Percentiles rank a stretch among this genome's conserved stretches.
phyloP scores from a whole-genome alignment of 2,329 filamentous ascomycete species.

The Tolypocladium tropicale region DNA sequence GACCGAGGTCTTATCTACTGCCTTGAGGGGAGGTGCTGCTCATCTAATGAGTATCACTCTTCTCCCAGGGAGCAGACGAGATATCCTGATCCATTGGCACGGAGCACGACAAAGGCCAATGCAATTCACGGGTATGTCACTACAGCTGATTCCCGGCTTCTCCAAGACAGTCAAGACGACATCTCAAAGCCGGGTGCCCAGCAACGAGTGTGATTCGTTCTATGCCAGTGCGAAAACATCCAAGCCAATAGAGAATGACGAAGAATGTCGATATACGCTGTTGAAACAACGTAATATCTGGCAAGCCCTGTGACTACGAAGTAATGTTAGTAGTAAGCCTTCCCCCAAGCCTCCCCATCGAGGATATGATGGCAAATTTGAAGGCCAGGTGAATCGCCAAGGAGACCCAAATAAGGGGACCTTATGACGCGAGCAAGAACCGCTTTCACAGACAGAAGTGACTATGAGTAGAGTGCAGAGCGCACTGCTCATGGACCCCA shows the following conservation, averaged over 20 bases:
- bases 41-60: too few species aligned
- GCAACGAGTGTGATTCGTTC: conserved; percentile 39
- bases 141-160: conserved; percentile 49
- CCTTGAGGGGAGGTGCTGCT: too few species aligned
- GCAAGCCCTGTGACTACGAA: conserved; percentile 14
- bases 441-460: background rate
- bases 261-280: conserved; percentile 37
- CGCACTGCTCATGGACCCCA: too few species aligned
- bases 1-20: too few species aligned
- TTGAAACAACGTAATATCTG: conserved; percentile 22
- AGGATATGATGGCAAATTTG: background rate
- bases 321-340: background rate
- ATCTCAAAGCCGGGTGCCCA: conserved; percentile 46
- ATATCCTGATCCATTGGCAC: too few species aligned
- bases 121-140: conserved; percentile 29
- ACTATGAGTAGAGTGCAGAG: too few species aligned
- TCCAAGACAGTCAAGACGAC: conserved; percentile 44
- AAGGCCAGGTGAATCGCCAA: too few species aligned
- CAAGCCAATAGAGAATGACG: conserved; percentile 34
- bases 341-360: background rate
- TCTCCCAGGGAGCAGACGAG: too few species aligned
- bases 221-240: conserved; percentile 49
- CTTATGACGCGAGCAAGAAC: background rate
- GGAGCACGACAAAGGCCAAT: background rate
- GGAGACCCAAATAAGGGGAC: background rate